Evolutionary conservation across 2,329 filamentous ascomycete species (phyloP).

Genomic region (Diplocarpon rosae): DNA sequence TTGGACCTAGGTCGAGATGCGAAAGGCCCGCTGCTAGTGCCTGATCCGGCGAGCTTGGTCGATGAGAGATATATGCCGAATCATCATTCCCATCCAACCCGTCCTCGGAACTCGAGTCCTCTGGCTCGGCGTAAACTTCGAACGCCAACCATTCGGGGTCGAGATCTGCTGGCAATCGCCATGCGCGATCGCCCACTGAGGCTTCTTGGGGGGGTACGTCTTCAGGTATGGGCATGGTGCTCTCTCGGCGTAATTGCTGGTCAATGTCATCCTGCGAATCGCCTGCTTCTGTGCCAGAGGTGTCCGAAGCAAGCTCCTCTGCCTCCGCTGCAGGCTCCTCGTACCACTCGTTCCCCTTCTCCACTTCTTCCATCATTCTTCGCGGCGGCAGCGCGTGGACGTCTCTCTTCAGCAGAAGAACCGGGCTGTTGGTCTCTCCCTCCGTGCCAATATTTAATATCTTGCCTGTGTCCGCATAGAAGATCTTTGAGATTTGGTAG

Average conservation of each 20-base stretch:
- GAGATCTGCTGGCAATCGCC: conserved; percentile 51
- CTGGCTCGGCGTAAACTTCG: conserved; percentile 56
- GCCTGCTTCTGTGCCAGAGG: conserved; percentile 12
- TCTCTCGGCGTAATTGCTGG: conserved; percentile 25
- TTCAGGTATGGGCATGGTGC: conserved; percentile 14
- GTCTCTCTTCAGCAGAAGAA: conserved; percentile 58
- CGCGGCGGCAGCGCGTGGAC: conserved; percentile 54
- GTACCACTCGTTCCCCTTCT: conserved; percentile 15
- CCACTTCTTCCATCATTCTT: conserved; percentile 44
- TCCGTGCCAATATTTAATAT: conserved; percentile 60
- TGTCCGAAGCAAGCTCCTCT: conserved; percentile 5
- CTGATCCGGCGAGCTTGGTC: conserved; percentile 9
- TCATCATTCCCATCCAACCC: conserved; percentile 25
- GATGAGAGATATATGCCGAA: conserved; percentile 19
- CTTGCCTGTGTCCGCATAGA: conserved; percentile 67
- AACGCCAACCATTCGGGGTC: conserved; percentile 68
- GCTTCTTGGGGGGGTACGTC: conserved; percentile 3
- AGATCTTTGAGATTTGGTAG: conserved; percentile 65
- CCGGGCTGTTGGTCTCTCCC: conserved; percentile 55
- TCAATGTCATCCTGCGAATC: conserved; percentile 28
- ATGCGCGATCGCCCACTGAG: conserved; percentile 10
- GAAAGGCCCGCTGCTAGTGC: conserved; percentile 14
- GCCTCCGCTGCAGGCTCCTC: conserved; percentile 6
- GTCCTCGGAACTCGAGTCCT: conserved; percentile 39
- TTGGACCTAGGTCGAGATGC: conserved; percentile 19